phyloP scores from a whole-genome alignment of 2,329 filamentous ascomycete genomes.

The Pseudopyrenochaeta lycopersici region DNA sequence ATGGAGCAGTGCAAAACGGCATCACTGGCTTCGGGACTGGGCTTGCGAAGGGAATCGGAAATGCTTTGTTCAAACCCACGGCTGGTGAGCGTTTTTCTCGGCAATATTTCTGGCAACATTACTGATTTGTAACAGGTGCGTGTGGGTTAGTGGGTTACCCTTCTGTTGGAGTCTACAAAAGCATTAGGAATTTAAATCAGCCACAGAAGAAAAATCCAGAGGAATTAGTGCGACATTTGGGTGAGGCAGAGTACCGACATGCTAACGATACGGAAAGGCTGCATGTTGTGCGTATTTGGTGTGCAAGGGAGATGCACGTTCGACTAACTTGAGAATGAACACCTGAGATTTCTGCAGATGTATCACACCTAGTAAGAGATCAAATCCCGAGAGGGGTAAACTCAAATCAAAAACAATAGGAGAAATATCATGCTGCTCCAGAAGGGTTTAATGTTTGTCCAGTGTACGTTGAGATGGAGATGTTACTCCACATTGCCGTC shows the following conservation, averaged over 20 bases:
- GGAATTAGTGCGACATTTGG: conserved; percentile 19
- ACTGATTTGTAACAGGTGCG: conserved; percentile 51
- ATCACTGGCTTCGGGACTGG: conserved; percentile 75
- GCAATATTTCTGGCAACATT: background rate
- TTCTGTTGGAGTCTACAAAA: conserved; percentile 68
- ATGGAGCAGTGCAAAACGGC: conserved; percentile 70
- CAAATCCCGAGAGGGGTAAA: no score
- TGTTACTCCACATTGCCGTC: background rate
- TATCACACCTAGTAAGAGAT: no score
- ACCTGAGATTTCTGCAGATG: no score
- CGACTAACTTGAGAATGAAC: background rate
- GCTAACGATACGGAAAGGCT: conserved; percentile 25
- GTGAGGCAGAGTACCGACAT: conserved; percentile 24
- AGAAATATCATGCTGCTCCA: background rate
- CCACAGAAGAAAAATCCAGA: conserved; percentile 16
- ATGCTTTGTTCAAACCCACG: conserved; percentile 69
- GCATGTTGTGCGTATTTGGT: conserved; percentile 33
- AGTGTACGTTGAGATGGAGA: background rate
- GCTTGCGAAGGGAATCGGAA: conserved; percentile 77
- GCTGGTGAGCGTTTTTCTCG: conserved; percentile 60
- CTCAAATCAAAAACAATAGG: no score
- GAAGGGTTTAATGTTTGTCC: background rate
- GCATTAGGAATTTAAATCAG: conserved; percentile 49
- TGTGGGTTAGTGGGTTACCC: conserved; percentile 68
- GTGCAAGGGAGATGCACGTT: conserved; percentile 29